These are phyloP conservation scores for Bodo saltans DNA, from an alignment of 78 protist genomes.

Conservation along the genomic window DNA sequence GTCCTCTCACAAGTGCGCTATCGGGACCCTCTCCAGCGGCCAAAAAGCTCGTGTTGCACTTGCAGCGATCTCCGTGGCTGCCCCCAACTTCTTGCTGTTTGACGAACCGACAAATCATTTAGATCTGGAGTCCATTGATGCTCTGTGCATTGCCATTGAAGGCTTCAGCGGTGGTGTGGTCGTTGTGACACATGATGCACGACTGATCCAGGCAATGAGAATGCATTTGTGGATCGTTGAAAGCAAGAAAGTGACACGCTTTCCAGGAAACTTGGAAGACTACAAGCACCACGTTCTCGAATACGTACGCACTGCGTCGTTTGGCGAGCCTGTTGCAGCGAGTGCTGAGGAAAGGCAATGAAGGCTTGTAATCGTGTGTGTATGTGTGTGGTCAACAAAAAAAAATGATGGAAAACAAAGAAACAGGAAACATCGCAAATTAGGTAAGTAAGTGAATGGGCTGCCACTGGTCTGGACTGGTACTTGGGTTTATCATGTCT, in stretches of 20 bases:
- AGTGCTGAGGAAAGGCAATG: too few relatives aligned
- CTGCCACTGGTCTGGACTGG: too few relatives aligned
- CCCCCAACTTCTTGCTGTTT: constrained; percentile 67
- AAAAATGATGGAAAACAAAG: too few relatives aligned
- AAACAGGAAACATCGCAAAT: too few relatives aligned
- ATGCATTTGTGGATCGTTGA: constrained; percentile 41
- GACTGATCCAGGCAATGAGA: constrained; percentile 27
- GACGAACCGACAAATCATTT: constrained; percentile 64
- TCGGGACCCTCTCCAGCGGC: constrained; percentile 84
- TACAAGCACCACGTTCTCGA: constrained; percentile 16
- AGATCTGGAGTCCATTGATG: constrained; percentile 57
- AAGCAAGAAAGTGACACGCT: background rate
- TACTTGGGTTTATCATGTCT: too few relatives aligned
- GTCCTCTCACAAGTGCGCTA: constrained; percentile 64
- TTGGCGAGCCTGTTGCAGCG: too few relatives aligned
- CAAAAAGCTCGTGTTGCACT: constrained; percentile 76
- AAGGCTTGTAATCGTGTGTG: too few relatives aligned
- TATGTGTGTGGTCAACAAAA: too few relatives aligned
- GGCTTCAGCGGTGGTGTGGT: constrained; percentile 46
- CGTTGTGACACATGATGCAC: constrained; percentile 47
- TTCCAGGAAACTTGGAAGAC: background rate
- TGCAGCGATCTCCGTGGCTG: constrained; percentile 49
- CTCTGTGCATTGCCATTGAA: constrained; percentile 44
- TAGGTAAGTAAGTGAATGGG: too few relatives aligned
- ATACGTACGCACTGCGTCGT: too few relatives aligned